phyloP scores from a whole-genome alignment of 1,139 yeast genomes.

The Saccharomyces hybrid region DNA sequence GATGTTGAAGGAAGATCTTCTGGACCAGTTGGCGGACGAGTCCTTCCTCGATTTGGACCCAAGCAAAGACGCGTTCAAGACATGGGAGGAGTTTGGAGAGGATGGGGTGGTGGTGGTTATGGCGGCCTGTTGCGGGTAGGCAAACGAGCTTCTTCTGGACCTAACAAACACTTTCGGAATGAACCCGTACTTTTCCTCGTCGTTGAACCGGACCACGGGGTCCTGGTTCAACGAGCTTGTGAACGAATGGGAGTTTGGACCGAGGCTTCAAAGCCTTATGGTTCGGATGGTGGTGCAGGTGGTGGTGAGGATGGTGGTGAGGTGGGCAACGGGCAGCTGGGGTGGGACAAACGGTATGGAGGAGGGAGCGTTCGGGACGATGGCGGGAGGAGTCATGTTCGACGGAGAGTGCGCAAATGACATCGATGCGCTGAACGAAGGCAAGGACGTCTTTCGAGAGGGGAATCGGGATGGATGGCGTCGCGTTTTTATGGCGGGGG shows the following conservation, averaged over 20 bases:
- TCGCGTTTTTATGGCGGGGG: background rate
- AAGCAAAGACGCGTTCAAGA: background rate
- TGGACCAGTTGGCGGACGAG: conserved; percentile 10
- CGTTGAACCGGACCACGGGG: conserved; percentile 6
- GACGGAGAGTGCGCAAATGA: background rate
- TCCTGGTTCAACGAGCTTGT: conserved; percentile 12
- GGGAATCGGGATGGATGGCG: background rate
- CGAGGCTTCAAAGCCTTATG: conserved; percentile 19
- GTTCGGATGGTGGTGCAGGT: conserved; percentile 6
- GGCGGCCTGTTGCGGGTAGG: conserved; percentile 8
- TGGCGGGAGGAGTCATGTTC: background rate
- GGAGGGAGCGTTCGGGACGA: background rate
- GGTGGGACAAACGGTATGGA: background rate
- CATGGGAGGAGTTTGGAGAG: background rate
- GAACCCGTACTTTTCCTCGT: conserved; percentile 30
- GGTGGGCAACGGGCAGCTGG: background rate
- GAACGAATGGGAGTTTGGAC: conserved; percentile 25
- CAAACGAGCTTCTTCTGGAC: conserved; percentile 30
- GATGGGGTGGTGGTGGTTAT: conserved; percentile 3
- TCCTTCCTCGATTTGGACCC: conserved; percentile 1
- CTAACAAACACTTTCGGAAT: conserved; percentile 31
- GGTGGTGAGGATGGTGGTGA: background rate
- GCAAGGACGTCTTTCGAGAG: background rate
- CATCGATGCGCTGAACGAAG: background rate
- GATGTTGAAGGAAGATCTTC: conserved; percentile 5